A percentile compares a stretch with the other conserved stretches of the same genome.
Conservation (phyloP, 768 basidiomycete species). For the Mycena leptocephala region DNA sequence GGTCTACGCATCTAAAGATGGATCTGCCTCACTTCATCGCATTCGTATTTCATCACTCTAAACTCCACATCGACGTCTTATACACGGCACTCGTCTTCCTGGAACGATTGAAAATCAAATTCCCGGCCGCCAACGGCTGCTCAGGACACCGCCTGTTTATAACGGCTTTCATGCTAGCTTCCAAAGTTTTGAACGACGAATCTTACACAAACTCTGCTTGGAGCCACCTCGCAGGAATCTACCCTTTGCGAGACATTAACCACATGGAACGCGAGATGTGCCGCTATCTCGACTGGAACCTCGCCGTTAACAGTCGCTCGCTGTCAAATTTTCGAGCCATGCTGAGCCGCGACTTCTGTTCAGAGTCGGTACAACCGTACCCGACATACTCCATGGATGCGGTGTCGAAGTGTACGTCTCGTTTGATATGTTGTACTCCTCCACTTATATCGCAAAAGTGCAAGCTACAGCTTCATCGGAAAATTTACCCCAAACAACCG, state of each 20-base stretch:
- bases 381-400: neutral
- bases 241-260: slow-evolving; percentile 76
- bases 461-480: too few species aligned
- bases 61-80: slow-evolving; percentile 63
- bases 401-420: neutral
- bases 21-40: slow-evolving; percentile 69
- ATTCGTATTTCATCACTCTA: slow-evolving; percentile 73
- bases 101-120: slow-evolving; percentile 74
- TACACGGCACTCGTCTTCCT: slow-evolving; percentile 63
- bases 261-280: slow-evolving; percentile 84
- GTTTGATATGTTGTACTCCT: too few species aligned
- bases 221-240: too few species aligned
- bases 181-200: slow-evolving; percentile 77
- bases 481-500: too few species aligned
- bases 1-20: slow-evolving; percentile 52
- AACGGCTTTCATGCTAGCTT: slow-evolving; percentile 77
- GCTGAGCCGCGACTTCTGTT: neutral
- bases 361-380: neutral
- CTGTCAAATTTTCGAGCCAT: neutral
- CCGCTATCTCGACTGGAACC: slow-evolving; percentile 79
- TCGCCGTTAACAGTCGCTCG: slow-evolving; percentile 61
- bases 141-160: slow-evolving; percentile 80
- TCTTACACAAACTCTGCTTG: slow-evolving; percentile 80
- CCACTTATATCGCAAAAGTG: too few species aligned
- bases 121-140: slow-evolving; percentile 77